phyloP scores from a whole-genome alignment of 108 stramenopile species.

The Nitzschia sp. region DNA sequence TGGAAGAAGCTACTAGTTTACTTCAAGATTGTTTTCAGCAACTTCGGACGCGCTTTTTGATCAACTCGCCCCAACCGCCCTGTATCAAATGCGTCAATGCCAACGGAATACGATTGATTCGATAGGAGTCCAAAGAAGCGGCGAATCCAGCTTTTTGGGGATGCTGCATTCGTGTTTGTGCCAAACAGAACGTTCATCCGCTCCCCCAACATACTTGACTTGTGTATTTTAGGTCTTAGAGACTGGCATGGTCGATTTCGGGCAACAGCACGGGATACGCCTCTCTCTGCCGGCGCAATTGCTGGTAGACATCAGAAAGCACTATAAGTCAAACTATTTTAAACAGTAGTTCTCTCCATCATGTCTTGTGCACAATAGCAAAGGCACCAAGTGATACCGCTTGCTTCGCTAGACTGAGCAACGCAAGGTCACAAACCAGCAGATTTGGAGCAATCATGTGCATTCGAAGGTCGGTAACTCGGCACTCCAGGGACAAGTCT shows the following conservation, averaged over 20 bases:
- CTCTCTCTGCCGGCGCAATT: too few relatives aligned
- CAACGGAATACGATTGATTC: conserved; percentile 38
- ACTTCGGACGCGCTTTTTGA: conserved; percentile 64
- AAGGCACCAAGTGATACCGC: conserved; percentile 79
- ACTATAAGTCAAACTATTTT: too few relatives aligned
- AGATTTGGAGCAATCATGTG: background rate
- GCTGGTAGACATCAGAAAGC: too few relatives aligned
- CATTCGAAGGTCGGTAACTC: conserved; percentile 8
- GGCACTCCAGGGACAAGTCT: conserved; percentile 1
- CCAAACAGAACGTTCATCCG: too few relatives aligned
- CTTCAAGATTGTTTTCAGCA: conserved; percentile 70
- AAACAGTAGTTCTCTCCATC: too few relatives aligned
- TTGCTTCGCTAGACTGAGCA: conserved; percentile 69
- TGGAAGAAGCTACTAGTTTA: conserved; percentile 53
- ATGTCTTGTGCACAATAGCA: conserved; percentile 36
- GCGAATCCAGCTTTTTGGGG: too few relatives aligned
- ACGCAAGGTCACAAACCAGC: conserved; percentile 62
- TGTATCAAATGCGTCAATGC: conserved; percentile 80
- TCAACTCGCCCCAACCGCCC: conserved; percentile 73
- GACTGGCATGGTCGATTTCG: too few relatives aligned
- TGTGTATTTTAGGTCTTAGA: too few relatives aligned
- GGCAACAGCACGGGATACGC: too few relatives aligned
- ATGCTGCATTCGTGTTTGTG: too few relatives aligned
- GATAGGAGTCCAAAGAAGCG: background rate
- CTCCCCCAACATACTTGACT: too few relatives aligned